Evolutionary conservation across 140 eudicot genomes (phyloP).

Genomic region (Stevia rebaudiana): DNA sequence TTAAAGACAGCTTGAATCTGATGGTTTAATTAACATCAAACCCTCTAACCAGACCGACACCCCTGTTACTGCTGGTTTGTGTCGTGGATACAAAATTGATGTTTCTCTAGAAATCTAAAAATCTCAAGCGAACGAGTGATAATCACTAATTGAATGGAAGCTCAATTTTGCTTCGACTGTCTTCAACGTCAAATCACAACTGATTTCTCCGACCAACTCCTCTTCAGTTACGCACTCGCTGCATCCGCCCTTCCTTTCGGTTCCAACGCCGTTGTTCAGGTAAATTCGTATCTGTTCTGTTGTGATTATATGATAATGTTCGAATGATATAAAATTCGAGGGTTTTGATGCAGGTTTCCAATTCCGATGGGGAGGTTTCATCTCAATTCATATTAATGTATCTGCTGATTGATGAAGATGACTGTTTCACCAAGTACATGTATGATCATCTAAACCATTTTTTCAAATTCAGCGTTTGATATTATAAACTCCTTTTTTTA

Average conservation of each 20-base stretch:
- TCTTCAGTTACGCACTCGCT: constrained; percentile 49
- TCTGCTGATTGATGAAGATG: constrained; percentile 33
- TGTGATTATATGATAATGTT: constrained; percentile 18
- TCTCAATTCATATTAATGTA: constrained; percentile 55
- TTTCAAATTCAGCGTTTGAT: neutral
- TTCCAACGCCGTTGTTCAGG: constrained; percentile 78
- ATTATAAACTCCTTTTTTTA: neutral
- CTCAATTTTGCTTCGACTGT: constrained; percentile 63
- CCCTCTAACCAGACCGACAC: no score
- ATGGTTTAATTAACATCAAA: no score
- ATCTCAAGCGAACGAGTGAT: neutral
- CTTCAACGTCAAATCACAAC: constrained; percentile 55
- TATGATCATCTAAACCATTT: constrained; percentile 26
- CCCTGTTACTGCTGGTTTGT: no score
- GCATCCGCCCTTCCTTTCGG: constrained; percentile 69
- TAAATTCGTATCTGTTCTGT: constrained; percentile 5
- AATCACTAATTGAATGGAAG: constrained; percentile 31
- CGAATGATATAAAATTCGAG: neutral
- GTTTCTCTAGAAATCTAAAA: no score
- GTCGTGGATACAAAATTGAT: no score
- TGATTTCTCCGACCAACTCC: constrained; percentile 57
- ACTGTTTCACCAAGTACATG: constrained; percentile 72
- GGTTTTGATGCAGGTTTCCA: constrained; percentile 32
- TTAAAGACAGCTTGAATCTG: no score
- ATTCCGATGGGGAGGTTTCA: constrained; percentile 35